Evolutionary conservation across 2,329 filamentous ascomycete species (phyloP), one percentile per base, ranked within the genome.

Genomic region (Cladosporium sp.): DNA sequence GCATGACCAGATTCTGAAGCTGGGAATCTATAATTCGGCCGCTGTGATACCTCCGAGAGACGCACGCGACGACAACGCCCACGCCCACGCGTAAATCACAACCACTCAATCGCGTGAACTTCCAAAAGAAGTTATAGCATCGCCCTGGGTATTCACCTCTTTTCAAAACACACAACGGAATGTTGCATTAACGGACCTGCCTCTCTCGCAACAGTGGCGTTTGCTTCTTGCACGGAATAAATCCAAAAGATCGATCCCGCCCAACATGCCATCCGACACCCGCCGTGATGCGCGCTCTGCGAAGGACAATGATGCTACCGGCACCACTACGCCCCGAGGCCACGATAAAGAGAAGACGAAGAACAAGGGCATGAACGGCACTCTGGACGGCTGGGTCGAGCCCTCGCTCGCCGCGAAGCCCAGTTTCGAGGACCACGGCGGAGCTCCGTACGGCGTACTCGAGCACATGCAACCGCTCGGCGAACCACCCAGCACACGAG

Each of bases 391-490:
- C 52, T 78, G 75, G 87, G 77, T 82, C 49, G 88, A 90, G 77
- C 88, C 88, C 59, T 77, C 82, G 44, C 73, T 85, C 57, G 82
- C 84, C 66, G 82, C 83, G 57, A 81, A 81, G 57, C 84, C 93
- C 12, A 94, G 90, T 76, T 96, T 90, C 75, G 88, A 92, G 81
- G 92, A 96, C 71, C 83, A 86, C 76, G 91, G 90, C 54, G 85
- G 95, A 71, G 83, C 90, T 73, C 85, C 90, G 59, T 87, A 88
- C 77, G 91, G 91, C 69, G 91, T 96, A 21, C 82, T 96, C 66
- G 89, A 92, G 78, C 89, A 89, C 73, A 96, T 96, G 93, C 89
- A 88, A 63, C 89, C 93, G 30, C 81, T 97, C 65, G 93, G 93
- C 49, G 85, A 88, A 64, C 83, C 88, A 71, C 93, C 93, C 14